Evolutionary conservation across 208 protist genomes (phyloP), one percentile per base, ranked within the genome.

Genomic region (Crithidia acanthocephali): DNA sequence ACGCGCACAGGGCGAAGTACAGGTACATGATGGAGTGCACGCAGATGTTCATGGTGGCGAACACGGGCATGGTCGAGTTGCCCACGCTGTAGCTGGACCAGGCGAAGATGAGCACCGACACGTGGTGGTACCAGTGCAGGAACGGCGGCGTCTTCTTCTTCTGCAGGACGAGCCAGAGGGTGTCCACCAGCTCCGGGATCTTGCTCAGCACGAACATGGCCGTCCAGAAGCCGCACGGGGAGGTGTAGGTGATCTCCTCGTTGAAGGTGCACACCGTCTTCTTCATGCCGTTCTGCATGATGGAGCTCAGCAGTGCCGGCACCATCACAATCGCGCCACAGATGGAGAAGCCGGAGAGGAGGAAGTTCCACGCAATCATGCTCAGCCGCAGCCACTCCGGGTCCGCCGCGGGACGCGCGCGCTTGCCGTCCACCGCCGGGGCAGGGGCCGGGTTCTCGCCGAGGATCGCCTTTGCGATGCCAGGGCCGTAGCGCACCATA

Each of bases 21-120:
- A 82, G 78, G 80, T 99, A 99, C 96, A 98, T 98, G 81, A 98
- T 83, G 6, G 93, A 74, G 83, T 98, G 97, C 22, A 98, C 95
- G 22, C 59, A 83, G 66, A 93, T 90, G 78, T 99, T 99, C 94
- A 98, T 98, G 18, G 86, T 76, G 27, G 88, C 80, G 68, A 98
- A 99, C 64, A 83, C 68, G 37, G 68, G 68, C 66, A 94, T 87
- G 1, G 80, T 86, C 4, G 72, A 75, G 73, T 82, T 88, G 52
- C 80, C 77, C 27, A 77, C 44, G 42, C 72, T 32, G 64, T 91
- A 95, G 32, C 87, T 90, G 42, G 87, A 76, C 94, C 93, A 98
- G 68, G 86, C 92, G 71, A 95, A 98, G 30, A 97, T 60, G 27
- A 95, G 70, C 18, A 97, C 94, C 18, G 93, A 90, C n/a, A 92